Evolutionary conservation across 202 grass and related monocot species (phyloP), one percentile per base, ranked within the genome.

Genomic region (Eragrostis tef): DNA sequence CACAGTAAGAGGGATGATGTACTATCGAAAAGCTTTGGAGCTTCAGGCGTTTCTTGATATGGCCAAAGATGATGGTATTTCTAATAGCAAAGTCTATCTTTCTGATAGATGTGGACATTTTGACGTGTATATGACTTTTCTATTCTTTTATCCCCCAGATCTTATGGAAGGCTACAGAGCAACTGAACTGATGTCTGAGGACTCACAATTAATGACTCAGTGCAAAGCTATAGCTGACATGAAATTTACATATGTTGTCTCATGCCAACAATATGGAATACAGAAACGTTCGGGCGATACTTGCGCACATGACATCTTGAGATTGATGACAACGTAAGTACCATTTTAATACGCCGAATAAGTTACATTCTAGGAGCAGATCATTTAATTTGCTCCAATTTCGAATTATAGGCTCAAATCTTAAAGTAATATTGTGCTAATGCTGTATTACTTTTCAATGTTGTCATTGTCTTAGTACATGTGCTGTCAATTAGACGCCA

Each of bases 191-290:
- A 89, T 85, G 71, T 89, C 91, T 54, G 92, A 95, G 74, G 96
- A 95, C 26, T 86, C 89, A 49, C 71, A 71, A 42, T 70, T 99
- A 57, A 90, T 87, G 92, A 81, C 87, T 24, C 80, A 95, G 62
- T 99, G 96, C 80, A 92, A 99, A 81, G 96, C 96, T 80, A 88
- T 98, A 81, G 96, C 92, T 83, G 96, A 98, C 70, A 88, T 95
- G 92, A 99, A 99, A 60, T 99, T 99, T 84, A 93, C 96, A 52
- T 99, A 99, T 91, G 96, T 95, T 80, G 90, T 99, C 42, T 99
- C 96, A 8, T 99, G 96, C 83, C 93, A 99, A 75, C 88, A 93
- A 83, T 99, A 99, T 60, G 96, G 96, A 81, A 93, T 95, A 56
- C 96, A 99, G 58, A 99, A 99, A 82, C 92, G 93, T 44, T 87